Percentiles rank a stretch among this genome's conserved stretches.
These are phyloP conservation scores for Citrus hindsii DNA, from an alignment of 345 rosid genomes.

Conservation along the genomic window DNA sequence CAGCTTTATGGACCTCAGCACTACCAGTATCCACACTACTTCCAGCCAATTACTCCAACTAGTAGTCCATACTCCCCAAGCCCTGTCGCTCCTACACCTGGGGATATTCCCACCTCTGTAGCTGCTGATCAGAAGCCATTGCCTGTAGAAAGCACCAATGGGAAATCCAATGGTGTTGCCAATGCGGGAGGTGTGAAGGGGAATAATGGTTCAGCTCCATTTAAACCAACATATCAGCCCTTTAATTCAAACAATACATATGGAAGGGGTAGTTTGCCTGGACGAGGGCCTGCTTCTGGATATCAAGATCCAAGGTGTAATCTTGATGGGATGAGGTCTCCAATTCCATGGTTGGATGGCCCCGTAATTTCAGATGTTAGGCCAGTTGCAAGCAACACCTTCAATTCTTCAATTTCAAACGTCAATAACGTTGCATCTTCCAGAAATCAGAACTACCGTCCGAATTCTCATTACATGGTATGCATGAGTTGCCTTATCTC, in stretches of 20 bases:
- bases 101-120: slow-evolving; percentile 48
- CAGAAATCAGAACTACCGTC: slow-evolving; percentile 57
- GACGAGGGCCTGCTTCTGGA: slow-evolving; percentile 44
- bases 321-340: slow-evolving; percentile 49
- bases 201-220: slow-evolving; percentile 47
- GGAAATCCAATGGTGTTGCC: slow-evolving; percentile 38
- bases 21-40: slow-evolving; percentile 82
- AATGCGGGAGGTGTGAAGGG: slow-evolving; percentile 49
- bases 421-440: slow-evolving; percentile 43
- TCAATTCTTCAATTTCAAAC: slow-evolving; percentile 51
- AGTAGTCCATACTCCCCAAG: slow-evolving; percentile 53
- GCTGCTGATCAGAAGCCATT: slow-evolving; percentile 59
- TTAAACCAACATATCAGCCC: slow-evolving; percentile 48
- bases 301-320: slow-evolving; percentile 65
- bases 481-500: background rate
- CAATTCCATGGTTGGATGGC: slow-evolving; percentile 50
- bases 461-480: slow-evolving; percentile 64
- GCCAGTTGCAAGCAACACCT: slow-evolving; percentile 37
- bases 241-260: slow-evolving; percentile 48
- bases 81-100: slow-evolving; percentile 44
- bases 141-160: slow-evolving; percentile 52
- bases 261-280: slow-evolving; percentile 50
- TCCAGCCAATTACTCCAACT: slow-evolving; percentile 53
- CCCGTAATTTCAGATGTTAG: slow-evolving; percentile 54
- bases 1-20: slow-evolving; percentile 86